These are phyloP conservation scores for Drechslerella dactyloides DNA, from an alignment of 2,329 filamentous ascomycete genomes.

Conservation along the genomic window DNA sequence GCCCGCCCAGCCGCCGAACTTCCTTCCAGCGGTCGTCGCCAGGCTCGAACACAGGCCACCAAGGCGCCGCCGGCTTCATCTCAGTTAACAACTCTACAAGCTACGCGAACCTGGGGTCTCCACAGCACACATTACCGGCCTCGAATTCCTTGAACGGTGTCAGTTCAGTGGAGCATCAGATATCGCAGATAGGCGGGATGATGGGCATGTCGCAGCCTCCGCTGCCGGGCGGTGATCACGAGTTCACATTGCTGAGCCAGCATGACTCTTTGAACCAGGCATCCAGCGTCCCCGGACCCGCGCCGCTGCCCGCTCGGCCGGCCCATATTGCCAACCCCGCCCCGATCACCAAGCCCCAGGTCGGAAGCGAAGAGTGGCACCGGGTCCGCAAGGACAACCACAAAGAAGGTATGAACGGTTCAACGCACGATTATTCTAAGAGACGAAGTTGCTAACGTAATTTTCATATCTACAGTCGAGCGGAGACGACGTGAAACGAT, in stretches of 20 bases:
- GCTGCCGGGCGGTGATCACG: conserved; percentile 41
- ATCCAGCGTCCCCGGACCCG: conserved; percentile 28
- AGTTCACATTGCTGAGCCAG: conserved; percentile 50
- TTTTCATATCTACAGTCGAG: conserved; percentile 72
- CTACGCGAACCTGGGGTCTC: conserved; percentile 42
- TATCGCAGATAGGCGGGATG: conserved; percentile 44
- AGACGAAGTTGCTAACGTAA: conserved; percentile 55
- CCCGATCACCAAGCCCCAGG: conserved; percentile 74
- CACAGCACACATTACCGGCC: conserved; percentile 35
- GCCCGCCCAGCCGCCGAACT: conserved; percentile 40
- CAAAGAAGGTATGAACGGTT: conserved; percentile 80
- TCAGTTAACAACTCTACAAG: conserved; percentile 44
- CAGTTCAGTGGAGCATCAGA: conserved; percentile 37
- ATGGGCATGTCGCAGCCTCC: conserved; percentile 40
- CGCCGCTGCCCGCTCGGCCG: conserved; percentile 61
- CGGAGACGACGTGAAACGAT: conserved; percentile 96
- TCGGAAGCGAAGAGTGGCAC: conserved; percentile 98
- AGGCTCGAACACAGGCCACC: conserved; percentile 28
- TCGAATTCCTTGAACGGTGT: conserved; percentile 42
- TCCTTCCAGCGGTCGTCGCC: conserved; percentile 44
- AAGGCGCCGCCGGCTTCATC: conserved; percentile 46
- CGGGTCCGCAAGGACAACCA: conserved; percentile 97
- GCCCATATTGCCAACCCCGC: conserved; percentile 63
- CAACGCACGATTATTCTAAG: too few species aligned
- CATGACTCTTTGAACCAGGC: conserved; percentile 38